Evolutionary conservation across 2,329 filamentous ascomycete genomes (phyloP), one percentile per base, ranked within the genome.

Genomic region (Claviceps sorghi): DNA sequence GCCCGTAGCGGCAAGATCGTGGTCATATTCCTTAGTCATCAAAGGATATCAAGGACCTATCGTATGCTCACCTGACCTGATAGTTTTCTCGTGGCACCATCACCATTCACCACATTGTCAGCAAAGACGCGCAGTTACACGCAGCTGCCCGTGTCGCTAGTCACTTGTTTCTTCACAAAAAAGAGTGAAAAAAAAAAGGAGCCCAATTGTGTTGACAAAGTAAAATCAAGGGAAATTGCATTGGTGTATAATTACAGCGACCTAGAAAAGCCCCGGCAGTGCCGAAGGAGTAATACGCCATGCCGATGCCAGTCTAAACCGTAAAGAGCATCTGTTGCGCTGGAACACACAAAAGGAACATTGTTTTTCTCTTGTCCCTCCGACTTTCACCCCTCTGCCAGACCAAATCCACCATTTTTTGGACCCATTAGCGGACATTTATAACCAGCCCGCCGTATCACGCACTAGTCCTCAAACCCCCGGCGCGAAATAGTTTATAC

Each of bases 181-280:
- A 2, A 6, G 21, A 5, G 34, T 19, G 5, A 22, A 21, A 19
- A 21, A 29, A 15, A 22, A 48, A 26, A 5, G 5, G 26, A 26
- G 26, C 3, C 3, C 26, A 26, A 5, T 26, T 42, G 40, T 19
- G 7, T 36, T 44, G 26, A 32, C 42, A 47, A 11, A 53, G 51
- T 52, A 59, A 62, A 65, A 59, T 65, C 38, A 69, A 68, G 64
- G 70, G 72, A 73, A 77, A 75, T 76, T 75, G 75, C 74, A 68
- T 74, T 73, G 69, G 70, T 74, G 68, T 77, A 77, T 78, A 79
- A 78, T 78, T 80, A 80, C 77, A 80, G 72, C 75, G 76, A 74
- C 69, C 67, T 71, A 71, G 69, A 70, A 69, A 69, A 68, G 67
- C 68, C 68, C 67, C 65, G 68, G 68, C 69, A 70, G 61, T 69